Base-by-base conservation (phyloP, 2,329 filamentous ascomycete species). In the Sordariomycetes sp. region DNA sequence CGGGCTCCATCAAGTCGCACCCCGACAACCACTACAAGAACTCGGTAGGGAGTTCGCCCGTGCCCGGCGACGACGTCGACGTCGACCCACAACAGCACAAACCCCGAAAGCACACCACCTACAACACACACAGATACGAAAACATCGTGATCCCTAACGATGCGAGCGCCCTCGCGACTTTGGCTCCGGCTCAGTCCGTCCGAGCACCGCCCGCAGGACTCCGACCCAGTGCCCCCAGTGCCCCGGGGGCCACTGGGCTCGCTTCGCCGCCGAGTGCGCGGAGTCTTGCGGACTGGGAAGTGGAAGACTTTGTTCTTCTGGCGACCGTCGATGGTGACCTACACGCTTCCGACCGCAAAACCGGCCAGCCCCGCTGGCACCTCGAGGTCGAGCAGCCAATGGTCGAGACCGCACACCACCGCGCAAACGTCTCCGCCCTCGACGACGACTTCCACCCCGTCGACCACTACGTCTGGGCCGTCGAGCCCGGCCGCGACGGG, bases 251-350 rank as follows among this genome's bases (percentile, higher is more conserved):
- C 70, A 78, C 79, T 70, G 84, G 84, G 66, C 78, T 87, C 72
- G 81, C 86, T 77, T 85, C 88, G 87, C 87, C 86, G 86, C 86
- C 89, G 70, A 79, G 80, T 87, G 92, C 90, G 91, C 91, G 92
- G 84, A 95, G 87, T 80, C 80, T 97, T 82, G 87, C 91, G 82
- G 92, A 96, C 77, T 97, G 92, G 92, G 90, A 96, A 87, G 91
- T 96, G 76, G 92, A 97, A 89, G 91, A 97, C 79, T 95, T 96
- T 82, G 89, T 97, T 76, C 89, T 99, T 79, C 80, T 99, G 87
- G 92, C 94, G 89, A 97, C 94, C 82, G 89, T 97, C 83, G 91
- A 97, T 79, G 94, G 94, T 79, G 89, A 90, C 70, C 83, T 97
- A 67, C 89, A 96, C 75, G 91, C 92, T 70, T 85, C 85, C 71